Evolutionary conservation across 2,329 filamentous ascomycete genomes (phyloP).

Genomic region (Epichloe gansuensis): DNA sequence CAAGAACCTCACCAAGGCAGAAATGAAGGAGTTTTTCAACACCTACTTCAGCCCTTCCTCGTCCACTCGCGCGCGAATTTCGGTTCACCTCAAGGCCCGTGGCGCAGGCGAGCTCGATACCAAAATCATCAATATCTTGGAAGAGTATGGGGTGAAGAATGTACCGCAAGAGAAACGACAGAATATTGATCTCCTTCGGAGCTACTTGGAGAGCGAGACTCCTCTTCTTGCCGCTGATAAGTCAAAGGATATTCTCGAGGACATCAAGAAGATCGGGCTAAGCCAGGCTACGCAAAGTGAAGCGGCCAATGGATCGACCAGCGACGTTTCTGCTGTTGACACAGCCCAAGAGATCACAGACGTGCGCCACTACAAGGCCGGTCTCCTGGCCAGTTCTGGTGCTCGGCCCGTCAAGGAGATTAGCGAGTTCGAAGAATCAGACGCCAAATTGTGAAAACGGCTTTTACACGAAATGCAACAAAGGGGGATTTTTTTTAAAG

Average conservation of each 20-base stretch:
- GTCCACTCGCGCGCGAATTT: constrained; percentile 61
- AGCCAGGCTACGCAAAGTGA: constrained; percentile 20
- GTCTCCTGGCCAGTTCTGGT: constrained; percentile 58
- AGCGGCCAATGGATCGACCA: constrained; percentile 20
- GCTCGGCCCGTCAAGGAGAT: constrained; percentile 62
- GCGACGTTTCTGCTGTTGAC: constrained; percentile 29
- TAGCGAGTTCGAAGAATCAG: constrained; percentile 73
- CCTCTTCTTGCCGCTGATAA: constrained; percentile 38
- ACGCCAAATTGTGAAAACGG: constrained; percentile 54
- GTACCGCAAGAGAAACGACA: constrained; percentile 29
- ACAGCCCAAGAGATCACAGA: constrained; percentile 54
- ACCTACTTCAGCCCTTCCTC: constrained; percentile 66
- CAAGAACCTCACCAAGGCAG: constrained; percentile 60
- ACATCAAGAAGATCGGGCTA: constrained; percentile 30
- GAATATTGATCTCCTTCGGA: constrained; percentile 36
- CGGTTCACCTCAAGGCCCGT: constrained; percentile 73
- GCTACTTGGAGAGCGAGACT: constrained; percentile 35
- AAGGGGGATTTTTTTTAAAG: too few relatives aligned
- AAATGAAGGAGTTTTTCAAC: constrained; percentile 69
- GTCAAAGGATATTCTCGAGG: constrained; percentile 33
- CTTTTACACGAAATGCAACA: not conserved
- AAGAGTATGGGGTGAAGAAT: constrained; percentile 22
- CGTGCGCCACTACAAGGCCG: constrained; percentile 67
- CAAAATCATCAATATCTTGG: constrained; percentile 29
- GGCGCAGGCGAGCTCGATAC: constrained; percentile 33